Conservation (phyloP, 768 basidiomycete genomes). For the Tulasnella sp. region DNA sequence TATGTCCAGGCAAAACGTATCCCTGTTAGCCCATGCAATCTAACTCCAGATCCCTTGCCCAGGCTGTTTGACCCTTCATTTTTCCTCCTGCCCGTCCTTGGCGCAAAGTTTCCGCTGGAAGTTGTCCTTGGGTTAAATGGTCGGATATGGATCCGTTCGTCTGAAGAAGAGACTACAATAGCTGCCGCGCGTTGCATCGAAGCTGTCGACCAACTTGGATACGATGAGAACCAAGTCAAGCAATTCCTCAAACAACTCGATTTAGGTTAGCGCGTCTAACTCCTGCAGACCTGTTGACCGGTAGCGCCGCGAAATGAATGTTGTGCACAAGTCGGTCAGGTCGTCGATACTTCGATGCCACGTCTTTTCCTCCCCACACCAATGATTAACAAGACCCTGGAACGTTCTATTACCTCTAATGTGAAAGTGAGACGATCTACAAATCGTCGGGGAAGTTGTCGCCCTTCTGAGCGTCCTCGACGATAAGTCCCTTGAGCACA, state of each 20-base stretch:
- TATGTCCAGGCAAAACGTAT: constrained; percentile 31
- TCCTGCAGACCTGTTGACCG: too few relatives aligned
- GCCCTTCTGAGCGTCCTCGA: constrained; percentile 1
- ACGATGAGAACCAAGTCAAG: constrained; percentile 10
- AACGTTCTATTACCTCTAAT: too few relatives aligned
- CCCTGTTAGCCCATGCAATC: constrained; percentile 12
- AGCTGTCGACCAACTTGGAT: constrained; percentile 45
- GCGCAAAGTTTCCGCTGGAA: constrained; percentile 74
- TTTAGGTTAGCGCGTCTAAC: background rate
- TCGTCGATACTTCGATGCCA: too few relatives aligned
- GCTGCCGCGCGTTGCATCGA: constrained; percentile 69
- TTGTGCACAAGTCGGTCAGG: too few relatives aligned
- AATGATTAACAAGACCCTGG: too few relatives aligned
- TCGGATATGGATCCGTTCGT: constrained; percentile 75
- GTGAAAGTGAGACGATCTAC: too few relatives aligned
- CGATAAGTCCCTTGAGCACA: constrained; percentile 23
- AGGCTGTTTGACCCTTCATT: constrained; percentile 73
- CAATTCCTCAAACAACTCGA: constrained; percentile 7
- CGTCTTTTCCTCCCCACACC: too few relatives aligned
- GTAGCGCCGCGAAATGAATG: too few relatives aligned
- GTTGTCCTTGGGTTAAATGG: constrained; percentile 86
- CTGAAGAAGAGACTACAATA: constrained; percentile 61
- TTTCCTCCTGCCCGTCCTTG: constrained; percentile 70
- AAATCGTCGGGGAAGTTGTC: background rate
- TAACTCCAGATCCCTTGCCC: background rate